phyloP scores from a whole-genome alignment of 495 filamentous ascomycete genomes.

The Mycothermus thermophilus region DNA sequence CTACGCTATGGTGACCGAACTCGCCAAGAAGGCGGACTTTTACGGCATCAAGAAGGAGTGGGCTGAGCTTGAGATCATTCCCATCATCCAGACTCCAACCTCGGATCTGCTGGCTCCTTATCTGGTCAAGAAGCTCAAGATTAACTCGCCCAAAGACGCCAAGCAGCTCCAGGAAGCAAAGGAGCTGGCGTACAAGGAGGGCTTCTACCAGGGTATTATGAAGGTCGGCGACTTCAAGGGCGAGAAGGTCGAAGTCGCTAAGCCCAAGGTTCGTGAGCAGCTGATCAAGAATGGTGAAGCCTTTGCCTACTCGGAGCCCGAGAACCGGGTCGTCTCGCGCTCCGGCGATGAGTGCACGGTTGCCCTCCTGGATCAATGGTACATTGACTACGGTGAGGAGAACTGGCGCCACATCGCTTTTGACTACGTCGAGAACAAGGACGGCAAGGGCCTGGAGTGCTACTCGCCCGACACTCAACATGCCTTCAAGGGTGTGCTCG shows the following conservation, averaged over 20 bases:
- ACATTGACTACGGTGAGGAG: conserved; percentile 85
- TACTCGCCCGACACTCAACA: conserved; percentile 69
- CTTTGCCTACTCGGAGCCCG: conserved; percentile 87
- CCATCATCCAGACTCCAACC: conserved; percentile 80
- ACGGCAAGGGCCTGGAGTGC: conserved; percentile 55
- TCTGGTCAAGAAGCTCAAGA: conserved; percentile 87
- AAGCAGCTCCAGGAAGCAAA: conserved; percentile 87
- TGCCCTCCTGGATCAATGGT: conserved; percentile 92
- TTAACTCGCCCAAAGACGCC: conserved; percentile 85
- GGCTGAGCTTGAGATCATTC: conserved; percentile 74
- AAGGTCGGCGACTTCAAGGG: conserved; percentile 79
- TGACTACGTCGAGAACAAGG: conserved; percentile 50
- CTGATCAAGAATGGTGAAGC: conserved; percentile 69
- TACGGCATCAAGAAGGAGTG: conserved; percentile 96
- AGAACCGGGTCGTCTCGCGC: conserved; percentile 71
- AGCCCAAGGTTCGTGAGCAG: conserved; percentile 69
- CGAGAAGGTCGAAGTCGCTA: conserved; percentile 68
- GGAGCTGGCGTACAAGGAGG: conserved; percentile 90
- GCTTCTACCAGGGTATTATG: conserved; percentile 95
- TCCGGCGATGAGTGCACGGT: conserved; percentile 80
- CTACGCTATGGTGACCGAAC: conserved; percentile 74
- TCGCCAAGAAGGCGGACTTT: conserved; percentile 93
- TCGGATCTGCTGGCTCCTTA: conserved; percentile 73
- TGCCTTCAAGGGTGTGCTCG: conserved; percentile 66
- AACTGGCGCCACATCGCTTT: conserved; percentile 59